Evolutionary conservation across 148 eudicot species (phyloP).

Genomic region (Rhododendron simsii): DNA sequence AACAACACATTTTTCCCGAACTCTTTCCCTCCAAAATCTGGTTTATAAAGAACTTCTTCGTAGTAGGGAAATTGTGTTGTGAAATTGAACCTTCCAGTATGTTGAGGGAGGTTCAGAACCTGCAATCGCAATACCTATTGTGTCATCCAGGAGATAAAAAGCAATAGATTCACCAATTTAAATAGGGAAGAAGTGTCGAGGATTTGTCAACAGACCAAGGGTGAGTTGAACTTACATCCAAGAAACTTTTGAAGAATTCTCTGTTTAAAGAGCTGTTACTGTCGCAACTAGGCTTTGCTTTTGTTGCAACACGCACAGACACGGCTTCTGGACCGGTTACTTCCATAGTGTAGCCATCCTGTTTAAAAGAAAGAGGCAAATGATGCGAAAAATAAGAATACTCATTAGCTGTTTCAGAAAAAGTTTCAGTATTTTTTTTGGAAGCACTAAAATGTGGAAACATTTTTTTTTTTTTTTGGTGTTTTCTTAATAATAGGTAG

Average conservation of each 20-base stretch:
- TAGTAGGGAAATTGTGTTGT: conserved; percentile 63
- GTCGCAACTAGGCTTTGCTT: conserved; percentile 59
- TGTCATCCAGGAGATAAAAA: not conserved
- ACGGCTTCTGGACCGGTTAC: conserved; percentile 46
- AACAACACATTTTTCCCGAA: conserved; percentile 63
- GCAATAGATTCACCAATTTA: not conserved
- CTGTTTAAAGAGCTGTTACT: conserved; percentile 36
- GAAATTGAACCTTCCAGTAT: conserved; percentile 70
- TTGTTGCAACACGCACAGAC: conserved; percentile 65
- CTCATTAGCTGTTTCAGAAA: not conserved
- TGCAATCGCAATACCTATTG: conserved; percentile 12
- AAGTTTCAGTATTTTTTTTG: not conserved
- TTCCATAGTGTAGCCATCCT: conserved; percentile 86
- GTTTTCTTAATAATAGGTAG: not conserved
- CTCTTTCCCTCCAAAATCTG: conserved; percentile 38
- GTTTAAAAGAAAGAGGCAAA: not conserved
- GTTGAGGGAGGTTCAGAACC: conserved; percentile 61
- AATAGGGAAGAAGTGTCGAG: not conserved
- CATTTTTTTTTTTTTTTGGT: not conserved
- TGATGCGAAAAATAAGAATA: not conserved
- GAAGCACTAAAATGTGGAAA: not conserved
- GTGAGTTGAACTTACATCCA: conserved; percentile 49
- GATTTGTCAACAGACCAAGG: not conserved
- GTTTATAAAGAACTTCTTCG: conserved; percentile 41
- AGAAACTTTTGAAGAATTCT: conserved; percentile 53